These are phyloP conservation scores for Discostella pseudostelligera DNA, from an alignment of 108 stramenopile genomes.

Conservation along the genomic window DNA sequence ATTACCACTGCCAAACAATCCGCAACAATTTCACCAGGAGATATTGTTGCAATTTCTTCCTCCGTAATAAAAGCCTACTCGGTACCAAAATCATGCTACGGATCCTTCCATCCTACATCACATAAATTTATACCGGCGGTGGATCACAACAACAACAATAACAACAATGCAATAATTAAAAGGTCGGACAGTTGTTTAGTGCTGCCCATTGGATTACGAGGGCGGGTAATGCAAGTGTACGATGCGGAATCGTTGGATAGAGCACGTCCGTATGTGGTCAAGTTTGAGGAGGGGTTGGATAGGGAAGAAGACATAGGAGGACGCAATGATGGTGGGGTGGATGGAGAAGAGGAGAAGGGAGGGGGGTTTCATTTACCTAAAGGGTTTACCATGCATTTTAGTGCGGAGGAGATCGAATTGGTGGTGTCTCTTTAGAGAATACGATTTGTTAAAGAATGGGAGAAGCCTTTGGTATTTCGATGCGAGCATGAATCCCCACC, in stretches of 20 bases:
- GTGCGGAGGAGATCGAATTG: too few species aligned
- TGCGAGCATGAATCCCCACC: too few species aligned
- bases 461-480: too few species aligned
- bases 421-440: too few species aligned
- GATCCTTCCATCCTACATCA: slow-evolving; percentile 24
- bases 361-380: too few species aligned
- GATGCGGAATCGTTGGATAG: slow-evolving; percentile 33
- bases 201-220: slow-evolving; percentile 25
- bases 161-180: neutral
- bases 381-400: too few species aligned
- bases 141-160: too few species aligned
- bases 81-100: slow-evolving; percentile 20
- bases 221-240: slow-evolving; percentile 24
- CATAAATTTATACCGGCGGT: slow-evolving; percentile 23
- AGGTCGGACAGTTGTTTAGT: slow-evolving; percentile 24
- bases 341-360: too few species aligned
- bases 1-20: slow-evolving; percentile 10
- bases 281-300: slow-evolving; percentile 27
- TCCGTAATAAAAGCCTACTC: slow-evolving; percentile 21
- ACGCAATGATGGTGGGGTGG: too few species aligned
- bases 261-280: slow-evolving; percentile 33
- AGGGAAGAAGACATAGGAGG: slow-evolving; percentile 6
- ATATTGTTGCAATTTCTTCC: slow-evolving; percentile 11
- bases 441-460: too few species aligned
- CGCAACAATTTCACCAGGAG: slow-evolving; percentile 1